Conservation (phyloP, 306 rosid species). For the Ceratonia siliqua region DNA sequence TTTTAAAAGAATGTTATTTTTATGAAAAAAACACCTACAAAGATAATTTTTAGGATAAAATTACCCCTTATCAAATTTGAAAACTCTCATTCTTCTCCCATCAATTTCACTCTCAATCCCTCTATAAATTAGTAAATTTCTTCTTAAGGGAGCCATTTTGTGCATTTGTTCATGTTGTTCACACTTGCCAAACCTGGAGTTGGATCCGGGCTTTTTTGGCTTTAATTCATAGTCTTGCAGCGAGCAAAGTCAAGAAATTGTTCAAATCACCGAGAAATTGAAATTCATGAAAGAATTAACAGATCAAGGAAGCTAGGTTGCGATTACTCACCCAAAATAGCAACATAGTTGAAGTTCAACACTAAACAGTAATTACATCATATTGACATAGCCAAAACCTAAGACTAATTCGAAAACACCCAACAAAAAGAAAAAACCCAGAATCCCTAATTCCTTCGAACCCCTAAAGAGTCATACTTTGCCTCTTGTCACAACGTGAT, state of each 20-base stretch:
- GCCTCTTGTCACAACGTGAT: constrained; percentile 13
- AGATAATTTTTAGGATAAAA: too few relatives aligned
- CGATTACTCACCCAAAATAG: neutral
- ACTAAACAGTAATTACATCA: neutral
- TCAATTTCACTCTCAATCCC: too few relatives aligned
- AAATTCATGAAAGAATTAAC: neutral
- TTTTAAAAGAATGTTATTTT: too few relatives aligned
- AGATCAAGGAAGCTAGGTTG: neutral
- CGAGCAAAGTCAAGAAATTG: neutral
- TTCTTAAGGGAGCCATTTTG: too few relatives aligned
- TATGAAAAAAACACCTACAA: too few relatives aligned
- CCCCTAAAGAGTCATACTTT: constrained; percentile 2
- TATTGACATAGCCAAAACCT: neutral
- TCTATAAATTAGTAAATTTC: too few relatives aligned
- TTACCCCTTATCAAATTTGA: too few relatives aligned
- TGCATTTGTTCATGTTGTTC: too few relatives aligned
- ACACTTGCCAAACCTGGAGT: too few relatives aligned
- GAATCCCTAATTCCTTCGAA: neutral
- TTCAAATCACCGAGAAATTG: neutral
- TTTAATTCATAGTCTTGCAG: too few relatives aligned
- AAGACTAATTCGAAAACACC: neutral
- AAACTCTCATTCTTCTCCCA: too few relatives aligned
- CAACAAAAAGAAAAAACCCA: neutral
- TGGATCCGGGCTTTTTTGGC: too few relatives aligned
- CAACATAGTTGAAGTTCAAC: neutral